Conservation (phyloP, 139 green algal genomes). For the Dunaliella primolecta region DNA sequence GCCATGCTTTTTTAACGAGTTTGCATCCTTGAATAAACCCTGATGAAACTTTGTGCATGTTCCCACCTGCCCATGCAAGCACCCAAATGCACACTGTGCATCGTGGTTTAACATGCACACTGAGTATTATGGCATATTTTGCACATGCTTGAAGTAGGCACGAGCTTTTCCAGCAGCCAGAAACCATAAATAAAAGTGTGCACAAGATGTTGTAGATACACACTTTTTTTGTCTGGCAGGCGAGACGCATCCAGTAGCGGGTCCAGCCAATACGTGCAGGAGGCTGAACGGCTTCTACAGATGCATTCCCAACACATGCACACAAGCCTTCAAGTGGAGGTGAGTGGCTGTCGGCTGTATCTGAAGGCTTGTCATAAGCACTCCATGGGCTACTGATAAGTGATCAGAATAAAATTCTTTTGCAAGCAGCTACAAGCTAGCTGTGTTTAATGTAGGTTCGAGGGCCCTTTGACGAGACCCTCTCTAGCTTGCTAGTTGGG, state of each 20-base stretch:
- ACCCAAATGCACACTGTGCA: background rate
- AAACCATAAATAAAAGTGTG: too few relatives aligned
- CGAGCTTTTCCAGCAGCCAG: too few relatives aligned
- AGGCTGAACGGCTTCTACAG: background rate
- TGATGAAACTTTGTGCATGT: background rate
- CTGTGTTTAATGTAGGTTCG: too few relatives aligned
- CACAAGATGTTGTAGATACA: too few relatives aligned
- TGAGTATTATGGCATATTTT: too few relatives aligned
- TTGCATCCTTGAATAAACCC: too few relatives aligned
- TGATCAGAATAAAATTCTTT: background rate
- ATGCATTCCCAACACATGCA: background rate
- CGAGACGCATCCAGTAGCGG: background rate
- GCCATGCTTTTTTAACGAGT: background rate
- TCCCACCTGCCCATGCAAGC: background rate
- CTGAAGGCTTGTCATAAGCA: background rate
- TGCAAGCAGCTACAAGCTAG: background rate
- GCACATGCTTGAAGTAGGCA: too few relatives aligned
- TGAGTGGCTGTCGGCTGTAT: background rate
- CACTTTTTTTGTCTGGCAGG: background rate
- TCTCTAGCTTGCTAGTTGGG: too few relatives aligned
- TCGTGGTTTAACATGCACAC: too few relatives aligned
- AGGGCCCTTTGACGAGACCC: too few relatives aligned
- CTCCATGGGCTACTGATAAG: background rate
- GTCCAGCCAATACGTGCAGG: background rate
- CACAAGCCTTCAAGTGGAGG: background rate